Evolutionary conservation across 441 rosid species (phyloP).

Genomic region (Populus tomentosa): DNA sequence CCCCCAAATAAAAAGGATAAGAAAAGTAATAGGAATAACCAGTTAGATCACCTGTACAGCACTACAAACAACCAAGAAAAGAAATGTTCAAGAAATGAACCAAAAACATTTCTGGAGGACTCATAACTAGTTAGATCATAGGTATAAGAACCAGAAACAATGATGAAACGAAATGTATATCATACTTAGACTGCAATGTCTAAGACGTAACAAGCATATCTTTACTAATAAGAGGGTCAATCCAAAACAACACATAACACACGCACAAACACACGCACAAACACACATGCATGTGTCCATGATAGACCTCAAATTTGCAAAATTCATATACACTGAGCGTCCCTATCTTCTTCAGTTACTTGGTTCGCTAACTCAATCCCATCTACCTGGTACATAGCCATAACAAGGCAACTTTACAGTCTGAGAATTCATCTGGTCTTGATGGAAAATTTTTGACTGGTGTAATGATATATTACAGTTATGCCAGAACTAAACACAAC

Average conservation of each 20-base stretch:
- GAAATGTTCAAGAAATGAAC: neutral
- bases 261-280: neutral
- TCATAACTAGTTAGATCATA: neutral
- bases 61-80: neutral
- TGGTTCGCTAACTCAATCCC: neutral
- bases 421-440: neutral
- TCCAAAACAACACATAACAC: neutral
- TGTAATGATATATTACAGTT: neutral
- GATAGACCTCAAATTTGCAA: neutral
- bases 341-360: neutral
- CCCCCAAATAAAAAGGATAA: neutral
- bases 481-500: slow-evolving; percentile 1
- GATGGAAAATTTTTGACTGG: neutral
- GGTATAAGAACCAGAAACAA: neutral
- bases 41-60: neutral
- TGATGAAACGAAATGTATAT: neutral
- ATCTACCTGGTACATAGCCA: neutral
- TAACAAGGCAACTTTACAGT: neutral
- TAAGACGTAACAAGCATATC: neutral
- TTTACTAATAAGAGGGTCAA: neutral
- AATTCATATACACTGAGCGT: neutral
- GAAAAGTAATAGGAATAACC: neutral
- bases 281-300: neutral
- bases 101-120: neutral
- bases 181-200: neutral